These are phyloP conservation scores for Fusarium sp. DNA, from an alignment of 2,329 filamentous ascomycete species.

Conservation along the genomic window DNA sequence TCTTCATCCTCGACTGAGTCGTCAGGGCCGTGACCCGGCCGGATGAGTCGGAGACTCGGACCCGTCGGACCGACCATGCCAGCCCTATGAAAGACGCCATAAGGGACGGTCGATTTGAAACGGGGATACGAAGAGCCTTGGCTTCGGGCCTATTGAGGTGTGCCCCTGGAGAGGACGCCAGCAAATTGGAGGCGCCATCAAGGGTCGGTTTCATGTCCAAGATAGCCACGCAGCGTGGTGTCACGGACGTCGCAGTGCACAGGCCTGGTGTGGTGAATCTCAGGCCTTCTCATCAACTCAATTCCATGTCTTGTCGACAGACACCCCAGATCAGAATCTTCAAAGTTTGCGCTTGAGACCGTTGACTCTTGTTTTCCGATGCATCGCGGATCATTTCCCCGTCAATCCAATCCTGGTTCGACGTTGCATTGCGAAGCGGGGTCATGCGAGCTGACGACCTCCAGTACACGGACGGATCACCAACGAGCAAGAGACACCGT, in stretches of 20 bases:
- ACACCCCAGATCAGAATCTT: not conserved
- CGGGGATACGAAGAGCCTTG: constrained; percentile 8
- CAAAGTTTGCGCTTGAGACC: constrained; percentile 11
- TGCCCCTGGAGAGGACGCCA: constrained; percentile 5
- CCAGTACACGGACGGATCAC: constrained; percentile 14
- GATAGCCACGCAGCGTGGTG: constrained; percentile 25
- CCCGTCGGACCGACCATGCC: constrained; percentile 1
- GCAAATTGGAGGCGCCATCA: constrained; percentile 5
- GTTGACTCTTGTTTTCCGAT: constrained; percentile 26
- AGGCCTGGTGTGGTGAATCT: not conserved
- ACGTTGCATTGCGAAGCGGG: constrained; percentile 36
- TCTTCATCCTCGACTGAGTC: not conserved
- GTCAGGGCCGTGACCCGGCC: constrained; percentile 4
- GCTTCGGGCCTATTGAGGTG: constrained; percentile 8
- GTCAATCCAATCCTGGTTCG: constrained; percentile 10
- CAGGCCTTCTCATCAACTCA: not conserved
- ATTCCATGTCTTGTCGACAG: not conserved
- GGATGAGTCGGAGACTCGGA: constrained; percentile 17
- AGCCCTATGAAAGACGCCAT: constrained; percentile 18
- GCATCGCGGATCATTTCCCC: constrained; percentile 35
- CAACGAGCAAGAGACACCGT: constrained; percentile 9
- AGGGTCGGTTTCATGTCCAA: constrained; percentile 18
- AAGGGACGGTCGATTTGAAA: constrained; percentile 5
- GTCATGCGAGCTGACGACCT: constrained; percentile 24
- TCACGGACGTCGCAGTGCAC: constrained; percentile 13